Evolutionary conservation across 805 yeast genomes (phyloP).

Genomic region (Schizosaccharomyces japonicus): DNA sequence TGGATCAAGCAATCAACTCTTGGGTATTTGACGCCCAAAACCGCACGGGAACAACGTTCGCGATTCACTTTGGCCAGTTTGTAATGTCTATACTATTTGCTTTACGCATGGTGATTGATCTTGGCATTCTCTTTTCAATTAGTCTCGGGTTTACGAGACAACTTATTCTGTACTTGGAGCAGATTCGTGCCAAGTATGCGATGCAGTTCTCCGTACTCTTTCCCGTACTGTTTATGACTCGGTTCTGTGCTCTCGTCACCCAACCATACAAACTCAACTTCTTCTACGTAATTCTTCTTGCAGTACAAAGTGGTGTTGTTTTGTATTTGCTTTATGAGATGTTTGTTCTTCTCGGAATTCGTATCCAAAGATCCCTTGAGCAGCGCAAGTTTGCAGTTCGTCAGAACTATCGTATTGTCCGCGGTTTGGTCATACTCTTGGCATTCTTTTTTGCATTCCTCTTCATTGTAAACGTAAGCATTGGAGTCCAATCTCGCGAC

Average conservation of each 20-base stretch:
- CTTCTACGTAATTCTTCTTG: conserved; percentile 43
- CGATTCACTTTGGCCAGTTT: conserved; percentile 49
- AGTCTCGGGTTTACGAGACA: conserved; percentile 65
- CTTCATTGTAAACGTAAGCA: conserved; percentile 47
- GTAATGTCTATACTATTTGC: conserved; percentile 61
- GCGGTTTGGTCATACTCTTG: conserved; percentile 17
- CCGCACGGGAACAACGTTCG: conserved; percentile 26
- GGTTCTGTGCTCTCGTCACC: conserved; percentile 47
- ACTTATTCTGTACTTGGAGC: conserved; percentile 68
- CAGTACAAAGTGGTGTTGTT: no score
- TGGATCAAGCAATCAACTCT: conserved; percentile 74
- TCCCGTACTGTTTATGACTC: conserved; percentile 50
- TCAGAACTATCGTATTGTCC: conserved; percentile 52
- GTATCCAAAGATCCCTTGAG: conserved; percentile 47
- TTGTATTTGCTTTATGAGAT: background rate
- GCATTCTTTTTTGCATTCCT: conserved; percentile 26
- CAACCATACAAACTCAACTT: conserved; percentile 28
- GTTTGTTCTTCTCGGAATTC: conserved; percentile 26
- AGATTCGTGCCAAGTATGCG: conserved; percentile 22
- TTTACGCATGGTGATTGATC: conserved; percentile 60
- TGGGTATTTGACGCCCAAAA: conserved; percentile 71
- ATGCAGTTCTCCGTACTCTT: conserved; percentile 61
- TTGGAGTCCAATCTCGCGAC: conserved; percentile 26
- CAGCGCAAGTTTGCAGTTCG: conserved; percentile 83
- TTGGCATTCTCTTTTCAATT: conserved; percentile 64